These are phyloP conservation scores for Crithidia fasciculata DNA, from an alignment of 208 protist genomes.

Conservation along the genomic window DNA sequence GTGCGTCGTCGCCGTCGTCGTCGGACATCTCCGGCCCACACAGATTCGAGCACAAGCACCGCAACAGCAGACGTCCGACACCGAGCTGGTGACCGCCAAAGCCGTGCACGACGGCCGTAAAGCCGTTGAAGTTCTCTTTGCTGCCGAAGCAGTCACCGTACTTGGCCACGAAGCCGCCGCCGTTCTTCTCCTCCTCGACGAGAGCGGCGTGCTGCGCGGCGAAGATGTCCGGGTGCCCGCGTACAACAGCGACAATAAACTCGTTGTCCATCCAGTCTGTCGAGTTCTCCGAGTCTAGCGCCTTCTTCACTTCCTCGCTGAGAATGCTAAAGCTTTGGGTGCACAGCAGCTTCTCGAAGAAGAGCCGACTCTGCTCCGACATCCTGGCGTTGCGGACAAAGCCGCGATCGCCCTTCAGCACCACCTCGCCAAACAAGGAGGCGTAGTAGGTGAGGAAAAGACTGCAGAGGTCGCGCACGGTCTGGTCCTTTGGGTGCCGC, in stretches of 20 bases:
- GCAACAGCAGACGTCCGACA: slow-evolving; percentile 29
- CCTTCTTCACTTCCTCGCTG: slow-evolving; percentile 58
- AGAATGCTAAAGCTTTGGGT: slow-evolving; percentile 76
- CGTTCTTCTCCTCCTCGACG: slow-evolving; percentile 61
- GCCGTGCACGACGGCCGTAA: slow-evolving; percentile 71
- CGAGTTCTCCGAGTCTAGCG: slow-evolving; percentile 44
- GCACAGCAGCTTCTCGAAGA: slow-evolving; percentile 63
- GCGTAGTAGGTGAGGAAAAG: slow-evolving; percentile 86
- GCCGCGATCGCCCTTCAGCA: slow-evolving; percentile 40
- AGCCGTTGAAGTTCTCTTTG: slow-evolving; percentile 57
- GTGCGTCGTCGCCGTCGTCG: slow-evolving; percentile 22
- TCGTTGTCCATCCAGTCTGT: slow-evolving; percentile 84
- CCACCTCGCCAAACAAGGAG: slow-evolving; percentile 64
- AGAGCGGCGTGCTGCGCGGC: slow-evolving; percentile 57
- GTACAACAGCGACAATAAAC: slow-evolving; percentile 82
- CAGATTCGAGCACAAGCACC: slow-evolving; percentile 35
- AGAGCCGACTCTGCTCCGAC: slow-evolving; percentile 26
- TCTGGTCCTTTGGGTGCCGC: slow-evolving; percentile 62
- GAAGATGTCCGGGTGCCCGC: slow-evolving; percentile 54
- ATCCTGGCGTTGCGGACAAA: slow-evolving; percentile 36
- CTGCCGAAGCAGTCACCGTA: slow-evolving; percentile 78
- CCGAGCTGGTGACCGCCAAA: slow-evolving; percentile 67
- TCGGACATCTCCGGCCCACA: slow-evolving; percentile 20
- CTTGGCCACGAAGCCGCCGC: slow-evolving; percentile 58
- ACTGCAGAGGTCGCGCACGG: slow-evolving; percentile 74